Evolutionary conservation across 345 rosid genomes (phyloP).

Genomic region (Brassica napus): Da-Ae NC_063452.1:5730501-5731000

Average conservation of each 20-base stretch:
- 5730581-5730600: conserved; percentile 47
- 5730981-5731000: conserved; percentile 9
- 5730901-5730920: conserved; percentile 12
- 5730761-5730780: not conserved
- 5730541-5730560: conserved; percentile 45
- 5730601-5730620: conserved; percentile 75
- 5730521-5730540: conserved; percentile 70
- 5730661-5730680: conserved; percentile 2
- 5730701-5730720: conserved; percentile 32
- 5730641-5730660: not conserved
- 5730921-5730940: conserved; percentile 38
- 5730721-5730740: conserved; percentile 38
- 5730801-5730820: conserved; percentile 5
- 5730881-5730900: conserved; percentile 11
- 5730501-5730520: conserved; percentile 83
- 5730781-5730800: conserved; percentile 24
- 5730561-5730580: conserved; percentile 63
- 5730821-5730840: conserved; percentile 22
- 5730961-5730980: not conserved
- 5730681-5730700: conserved; percentile 44
- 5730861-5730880: not conserved
- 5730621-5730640: conserved; percentile 52
- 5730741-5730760: conserved; percentile 12
- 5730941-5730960: conserved; percentile 30
- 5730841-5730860: not conserved